Conservation (phyloP, 371 early-diverging fungal species). For the Mucor lusitanicus region DNA sequence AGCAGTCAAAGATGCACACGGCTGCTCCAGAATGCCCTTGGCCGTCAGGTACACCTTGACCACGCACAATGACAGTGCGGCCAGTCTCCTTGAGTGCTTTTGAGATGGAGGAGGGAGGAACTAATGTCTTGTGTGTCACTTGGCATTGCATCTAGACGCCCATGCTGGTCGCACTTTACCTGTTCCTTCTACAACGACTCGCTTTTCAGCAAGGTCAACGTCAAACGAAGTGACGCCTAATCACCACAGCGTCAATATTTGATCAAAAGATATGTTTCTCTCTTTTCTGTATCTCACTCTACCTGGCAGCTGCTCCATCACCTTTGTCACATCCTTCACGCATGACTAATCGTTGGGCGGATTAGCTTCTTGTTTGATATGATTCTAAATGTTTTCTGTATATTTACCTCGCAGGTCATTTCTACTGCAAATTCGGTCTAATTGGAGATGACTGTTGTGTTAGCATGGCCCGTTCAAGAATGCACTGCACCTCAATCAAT, state of each 20-base stretch:
- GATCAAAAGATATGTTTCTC: background rate
- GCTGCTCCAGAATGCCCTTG: constrained; percentile 73
- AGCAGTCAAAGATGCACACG: constrained; percentile 85
- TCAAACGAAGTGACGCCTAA: constrained; percentile 59
- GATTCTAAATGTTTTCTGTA: too few species aligned
- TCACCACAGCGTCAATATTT: background rate
- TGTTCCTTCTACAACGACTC: constrained; percentile 64
- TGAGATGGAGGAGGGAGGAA: constrained; percentile 67
- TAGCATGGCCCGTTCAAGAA: background rate
- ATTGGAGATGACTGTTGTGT: background rate
- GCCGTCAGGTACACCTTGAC: constrained; percentile 71
- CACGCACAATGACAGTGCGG: constrained; percentile 74
- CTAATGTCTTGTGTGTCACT: constrained; percentile 23
- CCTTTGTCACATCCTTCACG: constrained; percentile 64
- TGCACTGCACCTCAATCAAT: background rate
- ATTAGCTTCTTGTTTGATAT: too few species aligned
- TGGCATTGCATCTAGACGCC: background rate
- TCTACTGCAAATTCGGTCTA: constrained; percentile 83
- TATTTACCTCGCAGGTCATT: constrained; percentile 69
- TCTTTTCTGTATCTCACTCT: too few species aligned
- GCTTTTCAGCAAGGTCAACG: constrained; percentile 59
- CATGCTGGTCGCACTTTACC: constrained; percentile 32
- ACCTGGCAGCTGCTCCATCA: constrained; percentile 58
- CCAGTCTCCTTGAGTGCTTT: constrained; percentile 67
- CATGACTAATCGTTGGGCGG: too few species aligned